phyloP scores from a whole-genome alignment of 306 rosid genomes.

The Dicorynia guianensis region DNA sequence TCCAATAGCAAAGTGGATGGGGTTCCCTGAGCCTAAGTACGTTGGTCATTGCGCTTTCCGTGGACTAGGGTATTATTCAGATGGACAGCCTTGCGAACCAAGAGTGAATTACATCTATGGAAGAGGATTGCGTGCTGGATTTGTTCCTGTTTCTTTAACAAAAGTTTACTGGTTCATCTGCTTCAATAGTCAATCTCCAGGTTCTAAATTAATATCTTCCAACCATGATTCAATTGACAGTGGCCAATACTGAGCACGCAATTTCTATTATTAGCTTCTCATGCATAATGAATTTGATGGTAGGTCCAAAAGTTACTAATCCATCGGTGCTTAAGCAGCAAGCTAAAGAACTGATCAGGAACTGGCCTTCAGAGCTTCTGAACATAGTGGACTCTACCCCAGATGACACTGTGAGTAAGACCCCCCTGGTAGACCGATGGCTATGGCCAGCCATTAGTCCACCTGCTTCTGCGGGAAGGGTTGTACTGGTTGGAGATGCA shows the following conservation, averaged over 20 bases:
- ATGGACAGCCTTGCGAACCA: conserved; percentile 71
- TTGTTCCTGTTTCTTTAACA: conserved; percentile 83
- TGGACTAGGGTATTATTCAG: conserved; percentile 71
- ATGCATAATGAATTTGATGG: conserved; percentile 11
- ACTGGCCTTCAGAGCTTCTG: conserved; percentile 68
- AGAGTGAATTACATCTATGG: conserved; percentile 76
- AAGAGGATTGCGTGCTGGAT: conserved; percentile 83
- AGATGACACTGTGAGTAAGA: conserved; percentile 62
- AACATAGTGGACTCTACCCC: conserved; percentile 70
- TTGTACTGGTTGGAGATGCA: conserved; percentile 87
- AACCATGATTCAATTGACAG: background rate
- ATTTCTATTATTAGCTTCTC: background rate
- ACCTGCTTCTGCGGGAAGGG: conserved; percentile 66
- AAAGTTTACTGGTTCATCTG: conserved; percentile 96
- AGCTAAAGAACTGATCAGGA: conserved; percentile 66
- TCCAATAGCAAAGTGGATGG: conserved; percentile 90
- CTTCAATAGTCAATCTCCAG: conserved; percentile 80
- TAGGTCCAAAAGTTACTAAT: conserved; percentile 76
- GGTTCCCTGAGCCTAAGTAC: conserved; percentile 70
- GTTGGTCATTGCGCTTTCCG: conserved; percentile 83
- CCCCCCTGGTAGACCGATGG: conserved; percentile 90
- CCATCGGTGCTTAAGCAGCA: conserved; percentile 58
- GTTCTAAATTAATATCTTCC: conserved; percentile 41
- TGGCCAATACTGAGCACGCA: background rate
- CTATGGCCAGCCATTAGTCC: conserved; percentile 85